A percentile compares a stretch with the other conserved stretches of the same genome.
phyloP scores from a whole-genome alignment of 2,329 filamentous ascomycete genomes.

The Claviceps paspali region DNA sequence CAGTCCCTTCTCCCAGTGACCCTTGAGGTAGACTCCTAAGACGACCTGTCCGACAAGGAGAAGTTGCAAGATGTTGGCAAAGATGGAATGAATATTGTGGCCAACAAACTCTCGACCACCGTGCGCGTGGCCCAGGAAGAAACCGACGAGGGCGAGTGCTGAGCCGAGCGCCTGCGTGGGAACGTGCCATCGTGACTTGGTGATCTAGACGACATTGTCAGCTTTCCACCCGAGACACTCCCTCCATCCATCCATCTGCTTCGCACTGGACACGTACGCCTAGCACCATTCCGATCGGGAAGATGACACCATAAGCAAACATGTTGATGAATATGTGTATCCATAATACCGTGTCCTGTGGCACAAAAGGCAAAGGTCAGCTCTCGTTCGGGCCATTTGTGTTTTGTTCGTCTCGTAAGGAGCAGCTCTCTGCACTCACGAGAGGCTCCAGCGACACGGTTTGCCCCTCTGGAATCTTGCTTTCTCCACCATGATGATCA shows the following conservation, averaged over 20 bases:
- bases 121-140: conserved; percentile 83
- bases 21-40: conserved; percentile 72
- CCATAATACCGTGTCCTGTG: conserved; percentile 73
- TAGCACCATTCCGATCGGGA: conserved; percentile 88
- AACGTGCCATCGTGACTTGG: conserved; percentile 86
- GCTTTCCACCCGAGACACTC: not conserved
- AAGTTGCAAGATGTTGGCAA: conserved; percentile 68
- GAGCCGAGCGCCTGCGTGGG: conserved; percentile 68
- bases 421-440: conserved; percentile 28
- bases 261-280: conserved; percentile 46
- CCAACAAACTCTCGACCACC: conserved; percentile 71
- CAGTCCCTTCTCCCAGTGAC: conserved; percentile 76
- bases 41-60: conserved; percentile 62
- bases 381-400: too few relatives aligned
- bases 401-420: conserved; percentile 16
- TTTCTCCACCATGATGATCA: conserved; percentile 31
- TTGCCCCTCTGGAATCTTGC: conserved; percentile 51
- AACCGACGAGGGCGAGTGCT: conserved; percentile 63
- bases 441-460: conserved; percentile 58
- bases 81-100: conserved; percentile 63
- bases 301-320: conserved; percentile 78
- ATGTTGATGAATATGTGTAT: conserved; percentile 82
- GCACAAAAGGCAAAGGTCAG: conserved; percentile 2
- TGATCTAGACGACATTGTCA: conserved; percentile 41
- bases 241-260: too few relatives aligned